These are phyloP conservation scores for Blastocystis sp. DNA, from an alignment of 352 stramenopile species.

Conservation along the genomic window DNA sequence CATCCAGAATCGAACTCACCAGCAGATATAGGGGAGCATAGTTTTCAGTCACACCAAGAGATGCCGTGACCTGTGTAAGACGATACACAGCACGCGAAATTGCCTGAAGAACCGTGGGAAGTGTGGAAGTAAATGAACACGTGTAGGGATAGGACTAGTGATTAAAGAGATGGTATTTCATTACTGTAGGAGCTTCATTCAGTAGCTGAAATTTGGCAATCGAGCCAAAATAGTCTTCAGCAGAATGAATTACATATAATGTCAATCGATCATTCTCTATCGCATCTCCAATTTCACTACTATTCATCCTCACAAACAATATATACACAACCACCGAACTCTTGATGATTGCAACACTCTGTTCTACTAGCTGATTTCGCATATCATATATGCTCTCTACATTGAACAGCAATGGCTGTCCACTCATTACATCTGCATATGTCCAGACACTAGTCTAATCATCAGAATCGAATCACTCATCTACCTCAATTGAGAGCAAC, in stretches of 20 bases:
- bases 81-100: neutral
- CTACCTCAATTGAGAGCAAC: constrained; percentile 46
- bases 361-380: neutral
- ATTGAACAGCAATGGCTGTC: constrained; percentile 52
- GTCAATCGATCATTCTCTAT: constrained; percentile 59
- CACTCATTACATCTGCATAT: constrained; percentile 60
- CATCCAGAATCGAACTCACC: constrained; percentile 36
- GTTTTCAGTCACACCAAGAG: constrained; percentile 29
- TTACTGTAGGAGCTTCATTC: constrained; percentile 20
- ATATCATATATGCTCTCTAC: constrained; percentile 60
- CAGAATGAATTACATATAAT: constrained; percentile 21
- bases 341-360: constrained; percentile 42
- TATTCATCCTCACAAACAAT: neutral
- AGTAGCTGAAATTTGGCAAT: constrained; percentile 55
- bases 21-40: constrained; percentile 2
- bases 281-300: constrained; percentile 2
- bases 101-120: constrained; percentile 48
- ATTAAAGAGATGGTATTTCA: neutral
- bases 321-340: neutral
- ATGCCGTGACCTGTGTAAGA: neutral
- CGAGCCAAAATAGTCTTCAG: constrained; percentile 31
- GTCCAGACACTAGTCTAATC: constrained; percentile 36
- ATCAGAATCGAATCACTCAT: neutral
- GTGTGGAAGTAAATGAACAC: constrained; percentile 17
- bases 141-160: neutral